These are phyloP conservation scores for Eucalyptus virginea DNA, from an alignment of 345 rosid genomes.

Conservation along the genomic window DNA sequence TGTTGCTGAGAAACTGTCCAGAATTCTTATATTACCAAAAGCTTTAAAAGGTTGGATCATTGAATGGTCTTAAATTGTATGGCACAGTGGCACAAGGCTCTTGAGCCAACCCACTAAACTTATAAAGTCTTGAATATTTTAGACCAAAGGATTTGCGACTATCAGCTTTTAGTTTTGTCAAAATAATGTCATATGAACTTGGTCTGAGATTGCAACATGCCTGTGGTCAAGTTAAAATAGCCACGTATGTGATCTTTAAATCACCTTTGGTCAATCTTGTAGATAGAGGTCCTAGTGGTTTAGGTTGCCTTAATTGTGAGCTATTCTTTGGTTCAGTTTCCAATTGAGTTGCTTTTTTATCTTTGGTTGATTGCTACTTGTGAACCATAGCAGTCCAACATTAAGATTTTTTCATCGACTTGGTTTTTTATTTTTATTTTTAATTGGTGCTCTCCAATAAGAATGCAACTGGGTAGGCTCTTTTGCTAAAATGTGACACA, in stretches of 20 bases:
- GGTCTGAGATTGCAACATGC: background rate
- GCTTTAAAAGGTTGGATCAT: background rate
- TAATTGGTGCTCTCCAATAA: background rate
- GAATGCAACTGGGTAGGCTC: background rate
- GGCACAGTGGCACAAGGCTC: background rate
- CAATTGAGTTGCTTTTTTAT: background rate
- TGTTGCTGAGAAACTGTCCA: background rate
- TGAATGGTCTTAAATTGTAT: background rate
- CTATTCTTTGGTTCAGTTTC: background rate
- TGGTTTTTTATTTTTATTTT: background rate
- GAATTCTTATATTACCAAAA: background rate
- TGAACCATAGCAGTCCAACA: background rate
- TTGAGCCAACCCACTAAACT: background rate
- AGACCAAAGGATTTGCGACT: background rate
- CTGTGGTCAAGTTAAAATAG: background rate
- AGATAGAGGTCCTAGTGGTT: background rate
- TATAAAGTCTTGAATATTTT: background rate
- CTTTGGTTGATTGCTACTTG: background rate
- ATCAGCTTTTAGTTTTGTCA: background rate
- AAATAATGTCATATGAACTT: background rate
- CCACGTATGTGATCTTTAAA: background rate
- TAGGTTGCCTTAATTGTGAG: background rate
- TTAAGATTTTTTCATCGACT: background rate
- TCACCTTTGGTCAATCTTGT: background rate
- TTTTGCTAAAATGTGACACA: background rate